Evolutionary conservation across 208 protist species (phyloP).

Genomic region (Crithidia brevicula): DNA sequence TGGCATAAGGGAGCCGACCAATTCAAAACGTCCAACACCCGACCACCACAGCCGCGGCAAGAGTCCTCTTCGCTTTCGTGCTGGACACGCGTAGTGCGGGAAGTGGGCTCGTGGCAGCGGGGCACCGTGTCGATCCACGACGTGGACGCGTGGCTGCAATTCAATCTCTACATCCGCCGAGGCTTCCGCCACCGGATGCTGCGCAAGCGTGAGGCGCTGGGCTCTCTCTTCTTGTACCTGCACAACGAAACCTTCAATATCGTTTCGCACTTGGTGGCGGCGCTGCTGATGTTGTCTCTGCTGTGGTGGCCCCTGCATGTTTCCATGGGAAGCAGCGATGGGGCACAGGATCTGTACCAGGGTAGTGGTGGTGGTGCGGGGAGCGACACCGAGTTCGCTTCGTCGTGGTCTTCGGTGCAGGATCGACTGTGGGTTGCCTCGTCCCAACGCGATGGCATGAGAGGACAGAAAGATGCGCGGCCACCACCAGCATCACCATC

Average conservation of each 20-base stretch:
- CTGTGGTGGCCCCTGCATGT: slow-evolving; percentile 46
- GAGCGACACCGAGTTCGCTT: too few relatives aligned
- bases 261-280: slow-evolving; percentile 45
- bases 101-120: slow-evolving; percentile 31
- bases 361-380: slow-evolving; percentile 2
- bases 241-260: slow-evolving; percentile 81
- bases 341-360: neutral
- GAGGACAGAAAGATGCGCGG: too few relatives aligned
- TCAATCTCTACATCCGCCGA: slow-evolving; percentile 60
- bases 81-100: slow-evolving; percentile 13
- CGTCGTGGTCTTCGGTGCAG: neutral
- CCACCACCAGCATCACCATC: too few relatives aligned
- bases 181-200: slow-evolving; percentile 66
- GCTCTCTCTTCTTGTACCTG: slow-evolving; percentile 46
- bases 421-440: neutral
- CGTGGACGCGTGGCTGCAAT: slow-evolving; percentile 62
- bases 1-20: too few relatives aligned
- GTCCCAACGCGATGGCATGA: too few relatives aligned
- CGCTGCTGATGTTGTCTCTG: slow-evolving; percentile 44
- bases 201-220: slow-evolving; percentile 40
- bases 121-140: slow-evolving; percentile 49
- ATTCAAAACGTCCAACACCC: too few relatives aligned
- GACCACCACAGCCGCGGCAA: neutral
- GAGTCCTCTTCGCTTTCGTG: neutral
- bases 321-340: neutral